phyloP scores from a whole-genome alignment of 2,329 filamentous ascomycete genomes.

The Neopestalotiopsis sp. region DNA sequence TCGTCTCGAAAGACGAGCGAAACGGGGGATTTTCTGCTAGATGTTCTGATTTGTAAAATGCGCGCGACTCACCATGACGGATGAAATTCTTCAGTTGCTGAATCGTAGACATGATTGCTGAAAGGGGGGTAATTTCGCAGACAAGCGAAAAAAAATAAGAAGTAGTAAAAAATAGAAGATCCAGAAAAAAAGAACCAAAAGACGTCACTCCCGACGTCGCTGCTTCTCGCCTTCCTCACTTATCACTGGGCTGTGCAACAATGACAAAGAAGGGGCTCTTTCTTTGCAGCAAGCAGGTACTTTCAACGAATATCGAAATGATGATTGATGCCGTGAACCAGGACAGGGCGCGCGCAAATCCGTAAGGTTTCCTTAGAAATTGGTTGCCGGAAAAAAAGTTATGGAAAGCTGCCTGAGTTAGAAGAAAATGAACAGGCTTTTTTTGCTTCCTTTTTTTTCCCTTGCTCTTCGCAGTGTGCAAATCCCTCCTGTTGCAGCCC shows the following conservation, averaged over 20 bases:
- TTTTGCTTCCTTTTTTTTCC: not conserved
- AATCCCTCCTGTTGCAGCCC: not conserved
- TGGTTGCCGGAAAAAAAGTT: not conserved
- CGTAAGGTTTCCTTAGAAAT: slow-evolving; percentile 3
- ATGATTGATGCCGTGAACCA: not conserved
- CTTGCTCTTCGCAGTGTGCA: not conserved
- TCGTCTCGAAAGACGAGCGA: slow-evolving; percentile 3
- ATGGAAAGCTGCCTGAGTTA: not conserved
- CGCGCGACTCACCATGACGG: slow-evolving; percentile 71
- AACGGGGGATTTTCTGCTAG: slow-evolving; percentile 17
- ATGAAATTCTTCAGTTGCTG: slow-evolving; percentile 99
- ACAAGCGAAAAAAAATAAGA: not conserved
- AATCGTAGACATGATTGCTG: slow-evolving; percentile 67
- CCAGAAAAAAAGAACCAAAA: not conserved
- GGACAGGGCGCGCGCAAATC: not conserved
- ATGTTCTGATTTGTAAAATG: slow-evolving; percentile 11
- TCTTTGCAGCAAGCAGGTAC: not conserved
- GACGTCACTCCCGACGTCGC: slow-evolving; percentile 30
- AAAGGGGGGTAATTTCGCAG: not conserved
- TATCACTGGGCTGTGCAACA: slow-evolving; percentile 13
- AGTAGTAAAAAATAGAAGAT: not conserved
- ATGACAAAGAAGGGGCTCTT: slow-evolving; percentile 3
- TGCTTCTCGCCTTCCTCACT: slow-evolving; percentile 10
- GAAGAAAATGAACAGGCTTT: not conserved
- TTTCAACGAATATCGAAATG: not conserved